Conservation (phyloP, 169 alveolate species). For the Neospora caninum region DNA sequence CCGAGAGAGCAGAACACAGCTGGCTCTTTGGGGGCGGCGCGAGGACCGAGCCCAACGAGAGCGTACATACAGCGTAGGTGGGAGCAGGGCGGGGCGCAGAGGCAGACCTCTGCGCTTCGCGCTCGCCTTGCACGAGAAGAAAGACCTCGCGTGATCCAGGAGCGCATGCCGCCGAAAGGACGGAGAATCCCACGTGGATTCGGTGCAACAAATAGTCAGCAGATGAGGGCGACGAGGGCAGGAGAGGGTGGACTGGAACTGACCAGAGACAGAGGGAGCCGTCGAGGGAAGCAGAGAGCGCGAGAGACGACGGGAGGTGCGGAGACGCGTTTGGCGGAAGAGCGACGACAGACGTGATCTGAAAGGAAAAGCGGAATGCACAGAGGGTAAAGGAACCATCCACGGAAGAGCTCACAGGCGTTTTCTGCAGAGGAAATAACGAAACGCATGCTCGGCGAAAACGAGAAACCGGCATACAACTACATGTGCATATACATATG, state of each 20-base stretch:
- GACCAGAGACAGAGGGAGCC: constrained; percentile 15
- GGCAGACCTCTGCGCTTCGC: background rate
- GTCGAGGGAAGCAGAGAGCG: constrained; percentile 13
- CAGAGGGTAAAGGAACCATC: too few relatives aligned
- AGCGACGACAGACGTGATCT: constrained; percentile 3
- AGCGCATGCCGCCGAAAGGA: background rate
- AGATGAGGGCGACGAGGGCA: background rate
- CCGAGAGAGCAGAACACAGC: background rate
- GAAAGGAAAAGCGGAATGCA: background rate
- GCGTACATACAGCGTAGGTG: background rate
- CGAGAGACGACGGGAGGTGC: background rate
- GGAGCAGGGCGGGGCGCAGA: background rate
- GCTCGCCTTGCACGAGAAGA: background rate
- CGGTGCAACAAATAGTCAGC: background rate
- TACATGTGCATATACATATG: background rate
- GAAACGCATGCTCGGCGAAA: background rate
- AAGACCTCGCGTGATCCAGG: constrained; percentile 12
- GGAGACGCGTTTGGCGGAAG: constrained; percentile 1
- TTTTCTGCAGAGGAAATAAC: background rate
- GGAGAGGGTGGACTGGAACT: background rate
- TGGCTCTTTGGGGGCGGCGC: background rate
- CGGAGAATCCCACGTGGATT: background rate
- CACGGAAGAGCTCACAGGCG: background rate
- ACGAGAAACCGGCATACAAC: background rate
- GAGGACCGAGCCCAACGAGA: background rate